These are phyloP conservation scores for Malania oleifera DNA, from an alignment of 164 flowering plant genomes.

Conservation along the genomic window DNA sequence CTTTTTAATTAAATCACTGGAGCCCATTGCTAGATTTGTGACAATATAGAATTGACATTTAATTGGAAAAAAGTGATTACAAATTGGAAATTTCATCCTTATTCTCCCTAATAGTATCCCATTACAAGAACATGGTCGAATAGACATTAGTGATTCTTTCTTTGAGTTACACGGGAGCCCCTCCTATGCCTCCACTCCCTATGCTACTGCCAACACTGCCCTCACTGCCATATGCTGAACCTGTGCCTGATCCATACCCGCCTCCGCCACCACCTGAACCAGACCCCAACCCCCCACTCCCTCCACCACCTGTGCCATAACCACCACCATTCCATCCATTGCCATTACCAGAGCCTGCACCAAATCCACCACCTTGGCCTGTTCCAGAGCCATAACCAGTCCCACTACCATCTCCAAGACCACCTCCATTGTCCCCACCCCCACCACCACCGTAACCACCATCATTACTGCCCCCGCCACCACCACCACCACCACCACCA, in stretches of 20 bases:
- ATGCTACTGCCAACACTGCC: conserved; percentile 5
- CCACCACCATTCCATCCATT: conserved; percentile 6
- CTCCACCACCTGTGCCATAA: conserved; percentile 10
- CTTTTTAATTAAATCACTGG: too few relatives aligned
- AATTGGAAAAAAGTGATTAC: too few relatives aligned
- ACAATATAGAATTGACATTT: too few relatives aligned
- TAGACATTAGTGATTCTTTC: not conserved
- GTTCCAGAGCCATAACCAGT: conserved; percentile 2
- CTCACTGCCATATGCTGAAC: not conserved
- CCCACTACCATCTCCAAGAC: not conserved
- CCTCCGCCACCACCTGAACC: conserved; percentile 6
- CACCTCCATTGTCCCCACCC: not conserved
- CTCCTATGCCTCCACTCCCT: conserved; percentile 5
- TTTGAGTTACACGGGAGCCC: not conserved
- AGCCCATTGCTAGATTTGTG: too few relatives aligned
- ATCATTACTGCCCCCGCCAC: not conserved
- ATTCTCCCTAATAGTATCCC: not conserved
- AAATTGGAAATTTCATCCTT: conserved; percentile 2
- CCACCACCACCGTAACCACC: too few relatives aligned
- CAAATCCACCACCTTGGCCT: conserved; percentile 16
- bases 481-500: not conserved
- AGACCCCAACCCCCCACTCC: not conserved
- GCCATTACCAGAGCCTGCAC: conserved; percentile 13
- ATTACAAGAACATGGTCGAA: not conserved
- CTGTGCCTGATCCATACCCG: conserved; percentile 5